A percentile compares a stretch with the other conserved stretches of the same genome.
Evolutionary conservation across 169 alveolate genomes (phyloP).

Genomic region (Ichthyophthirius multifiliis): DNA sequence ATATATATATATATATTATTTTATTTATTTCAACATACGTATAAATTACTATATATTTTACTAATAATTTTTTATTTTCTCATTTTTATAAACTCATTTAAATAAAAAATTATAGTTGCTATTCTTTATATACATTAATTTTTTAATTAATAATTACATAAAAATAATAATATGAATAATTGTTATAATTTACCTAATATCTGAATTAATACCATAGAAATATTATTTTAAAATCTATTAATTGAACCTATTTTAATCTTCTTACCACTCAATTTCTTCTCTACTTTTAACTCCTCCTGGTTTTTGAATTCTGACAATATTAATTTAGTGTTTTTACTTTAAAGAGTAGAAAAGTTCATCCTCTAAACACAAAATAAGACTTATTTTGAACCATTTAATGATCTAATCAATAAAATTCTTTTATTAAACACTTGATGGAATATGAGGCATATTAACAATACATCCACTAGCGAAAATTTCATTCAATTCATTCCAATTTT

Average conservation of each 20-base stretch:
- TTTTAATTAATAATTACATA: neutral
- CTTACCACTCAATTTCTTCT: neutral
- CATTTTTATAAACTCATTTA: too few species aligned
- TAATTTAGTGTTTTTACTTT: neutral
- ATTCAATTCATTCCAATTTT: too few species aligned
- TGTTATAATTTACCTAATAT: neutral
- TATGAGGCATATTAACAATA: neutral
- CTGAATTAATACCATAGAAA: neutral
- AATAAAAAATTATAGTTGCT: neutral
- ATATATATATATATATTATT: too few species aligned
- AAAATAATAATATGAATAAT: neutral
- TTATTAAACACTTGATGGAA: neutral
- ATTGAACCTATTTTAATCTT: neutral
- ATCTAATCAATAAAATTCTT: neutral
- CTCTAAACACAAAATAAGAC: neutral
- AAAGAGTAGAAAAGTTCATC: neutral
- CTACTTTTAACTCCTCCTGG: neutral
- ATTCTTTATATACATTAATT: too few species aligned
- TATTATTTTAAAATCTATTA: neutral
- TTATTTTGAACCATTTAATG: neutral
- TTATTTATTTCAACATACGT: neutral
- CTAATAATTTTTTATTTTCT: neutral
- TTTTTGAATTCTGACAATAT: neutral
- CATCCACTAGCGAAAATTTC: slow-evolving; percentile 4
- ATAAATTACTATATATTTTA: too few species aligned